phyloP scores from a whole-genome alignment of 352 stramenopile species.

The Phytophthora pini region DNA sequence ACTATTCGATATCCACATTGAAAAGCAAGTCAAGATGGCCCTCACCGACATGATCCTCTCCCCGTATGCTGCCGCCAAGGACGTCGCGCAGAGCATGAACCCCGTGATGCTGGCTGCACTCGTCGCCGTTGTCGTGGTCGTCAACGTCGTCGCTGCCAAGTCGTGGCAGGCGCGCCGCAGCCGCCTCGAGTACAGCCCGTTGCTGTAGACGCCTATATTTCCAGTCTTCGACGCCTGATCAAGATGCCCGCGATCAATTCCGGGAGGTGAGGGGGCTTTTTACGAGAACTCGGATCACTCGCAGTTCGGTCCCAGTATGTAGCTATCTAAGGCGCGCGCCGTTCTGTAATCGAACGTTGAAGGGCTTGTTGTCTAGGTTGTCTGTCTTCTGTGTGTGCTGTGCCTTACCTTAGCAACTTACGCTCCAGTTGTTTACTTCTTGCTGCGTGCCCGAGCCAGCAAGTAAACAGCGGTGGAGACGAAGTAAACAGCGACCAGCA shows the following conservation, averaged over 20 bases:
- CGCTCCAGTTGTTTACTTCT: background rate
- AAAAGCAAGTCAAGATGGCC: constrained; percentile 27
- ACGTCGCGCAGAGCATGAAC: constrained; percentile 38
- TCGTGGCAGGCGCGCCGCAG: constrained; percentile 43
- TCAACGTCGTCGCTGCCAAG: constrained; percentile 47
- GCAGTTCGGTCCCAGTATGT: constrained; percentile 3
- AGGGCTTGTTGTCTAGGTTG: constrained; percentile 6
- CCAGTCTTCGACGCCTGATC: constrained; percentile 1
- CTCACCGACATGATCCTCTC: constrained; percentile 38
- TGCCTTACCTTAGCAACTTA: background rate
- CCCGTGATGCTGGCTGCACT: constrained; percentile 40
- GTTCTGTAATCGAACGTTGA: constrained; percentile 9
- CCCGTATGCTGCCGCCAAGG: constrained; percentile 30
- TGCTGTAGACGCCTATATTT: constrained; percentile 36
- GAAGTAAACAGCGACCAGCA: too few relatives aligned
- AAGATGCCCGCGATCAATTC: background rate
- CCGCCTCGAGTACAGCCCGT: constrained; percentile 40
- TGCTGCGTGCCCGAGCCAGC: too few relatives aligned
- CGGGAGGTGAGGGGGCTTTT: background rate
- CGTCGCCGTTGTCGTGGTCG: constrained; percentile 38
- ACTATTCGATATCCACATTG: constrained; percentile 11
- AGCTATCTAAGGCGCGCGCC: constrained; percentile 6
- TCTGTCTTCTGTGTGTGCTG: background rate
- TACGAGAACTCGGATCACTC: background rate
- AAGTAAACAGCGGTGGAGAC: too few relatives aligned